These are phyloP conservation scores for Oryza meyeriana DNA, from an alignment of 176 grass and related monocot genomes.

Conservation along the genomic window DNA sequence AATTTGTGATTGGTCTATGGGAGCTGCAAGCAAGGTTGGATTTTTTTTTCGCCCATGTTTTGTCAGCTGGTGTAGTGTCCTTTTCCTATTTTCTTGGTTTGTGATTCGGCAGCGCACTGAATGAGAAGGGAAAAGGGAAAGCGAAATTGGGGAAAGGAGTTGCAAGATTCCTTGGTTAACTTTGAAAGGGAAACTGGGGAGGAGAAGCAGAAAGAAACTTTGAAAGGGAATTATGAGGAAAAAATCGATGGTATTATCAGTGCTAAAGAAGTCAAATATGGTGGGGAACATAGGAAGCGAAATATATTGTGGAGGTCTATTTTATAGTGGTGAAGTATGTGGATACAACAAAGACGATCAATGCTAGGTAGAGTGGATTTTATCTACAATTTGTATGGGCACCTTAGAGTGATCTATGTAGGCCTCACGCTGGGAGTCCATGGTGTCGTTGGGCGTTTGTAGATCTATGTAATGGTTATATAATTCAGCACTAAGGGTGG, in stretches of 20 bases:
- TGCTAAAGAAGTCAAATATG: neutral
- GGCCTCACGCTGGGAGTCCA: too few species aligned
- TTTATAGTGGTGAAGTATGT: neutral
- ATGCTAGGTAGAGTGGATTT: neutral
- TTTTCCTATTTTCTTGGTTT: conserved; percentile 8
- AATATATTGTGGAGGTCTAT: too few species aligned
- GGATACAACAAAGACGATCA: neutral
- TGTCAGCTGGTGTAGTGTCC: conserved; percentile 6
- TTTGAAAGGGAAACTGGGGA: neutral
- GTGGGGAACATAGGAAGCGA: neutral
- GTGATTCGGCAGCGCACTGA: conserved; percentile 29
- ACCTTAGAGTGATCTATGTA: neutral
- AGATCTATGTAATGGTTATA: neutral
- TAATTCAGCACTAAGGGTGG: neutral
- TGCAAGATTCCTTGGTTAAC: neutral
- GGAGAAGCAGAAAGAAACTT: neutral
- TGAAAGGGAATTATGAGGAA: too few species aligned
- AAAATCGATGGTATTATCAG: neutral
- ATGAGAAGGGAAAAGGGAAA: neutral
- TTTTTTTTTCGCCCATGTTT: conserved; percentile 17
- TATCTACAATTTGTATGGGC: too few species aligned
- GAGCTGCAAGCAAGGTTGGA: conserved; percentile 9
- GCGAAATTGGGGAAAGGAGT: neutral
- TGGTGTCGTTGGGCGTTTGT: too few species aligned
- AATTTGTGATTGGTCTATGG: conserved; percentile 26